These are phyloP conservation scores for Zopfia rhizophila DNA, from an alignment of 2,329 filamentous ascomycete species.

Conservation along the genomic window DNA sequence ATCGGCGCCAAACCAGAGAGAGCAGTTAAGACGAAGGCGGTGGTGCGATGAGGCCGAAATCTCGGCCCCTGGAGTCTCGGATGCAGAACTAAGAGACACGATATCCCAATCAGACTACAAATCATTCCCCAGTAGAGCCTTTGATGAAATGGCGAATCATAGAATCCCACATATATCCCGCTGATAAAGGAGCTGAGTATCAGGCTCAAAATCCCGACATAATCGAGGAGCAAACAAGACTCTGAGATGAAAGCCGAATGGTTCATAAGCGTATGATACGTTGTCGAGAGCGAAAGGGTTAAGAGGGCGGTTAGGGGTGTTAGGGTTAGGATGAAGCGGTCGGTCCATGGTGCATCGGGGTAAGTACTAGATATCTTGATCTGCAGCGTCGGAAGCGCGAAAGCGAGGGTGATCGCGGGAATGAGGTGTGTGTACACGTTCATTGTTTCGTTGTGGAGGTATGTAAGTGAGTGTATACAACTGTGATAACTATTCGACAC, in stretches of 20 bases:
- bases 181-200: slow-evolving; percentile 91
- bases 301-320: slow-evolving; percentile 46
- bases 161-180: slow-evolving; percentile 69
- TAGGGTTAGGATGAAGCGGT: slow-evolving; percentile 43
- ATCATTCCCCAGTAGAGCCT: slow-evolving; percentile 56
- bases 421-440: slow-evolving; percentile 76
- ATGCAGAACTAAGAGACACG: slow-evolving; percentile 47
- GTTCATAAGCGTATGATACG: slow-evolving; percentile 83
- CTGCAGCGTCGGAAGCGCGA: slow-evolving; percentile 34
- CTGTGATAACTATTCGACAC: slow-evolving; percentile 67
- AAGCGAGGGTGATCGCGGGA: slow-evolving; percentile 42
- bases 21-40: slow-evolving; percentile 31
- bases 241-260: slow-evolving; percentile 81
- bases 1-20: slow-evolving; percentile 31
- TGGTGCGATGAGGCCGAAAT: slow-evolving; percentile 29
- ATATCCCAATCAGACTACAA: slow-evolving; percentile 36
- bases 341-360: slow-evolving; percentile 32
- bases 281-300: slow-evolving; percentile 61
- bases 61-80: slow-evolving; percentile 43
- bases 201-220: slow-evolving; percentile 87
- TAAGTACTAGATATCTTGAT: slow-evolving; percentile 29
- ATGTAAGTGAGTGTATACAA: slow-evolving; percentile 66
- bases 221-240: slow-evolving; percentile 90
- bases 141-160: slow-evolving; percentile 47
- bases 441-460: slow-evolving; percentile 73